Conservation (phyloP, 1,284 basidiomycete genomes). For the Xanthoconium separans region DNA sequence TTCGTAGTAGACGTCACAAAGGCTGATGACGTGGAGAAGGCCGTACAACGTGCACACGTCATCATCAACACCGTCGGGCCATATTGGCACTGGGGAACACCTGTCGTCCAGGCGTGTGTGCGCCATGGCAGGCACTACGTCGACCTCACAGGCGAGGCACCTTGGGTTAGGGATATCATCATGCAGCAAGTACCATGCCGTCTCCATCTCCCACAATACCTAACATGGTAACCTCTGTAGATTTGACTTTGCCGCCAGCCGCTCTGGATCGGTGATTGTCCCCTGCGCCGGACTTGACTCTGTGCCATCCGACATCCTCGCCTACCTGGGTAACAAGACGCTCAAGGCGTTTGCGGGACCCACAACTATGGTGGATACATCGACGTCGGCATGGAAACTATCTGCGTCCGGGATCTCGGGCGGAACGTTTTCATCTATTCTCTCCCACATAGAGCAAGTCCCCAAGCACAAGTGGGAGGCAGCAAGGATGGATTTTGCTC, state of each 20-base stretch:
- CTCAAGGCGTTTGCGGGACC: slow-evolving; percentile 40
- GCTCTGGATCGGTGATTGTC: slow-evolving; percentile 54
- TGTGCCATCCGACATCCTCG: slow-evolving; percentile 55
- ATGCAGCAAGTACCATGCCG: slow-evolving; percentile 34
- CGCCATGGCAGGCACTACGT: slow-evolving; percentile 59
- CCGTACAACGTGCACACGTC: slow-evolving; percentile 55
- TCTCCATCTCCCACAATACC: slow-evolving; percentile 4
- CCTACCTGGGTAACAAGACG: slow-evolving; percentile 50
- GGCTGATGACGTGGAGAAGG: slow-evolving; percentile 45
- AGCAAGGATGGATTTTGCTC: slow-evolving; percentile 42
- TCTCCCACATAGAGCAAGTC: slow-evolving; percentile 49
- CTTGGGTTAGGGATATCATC: slow-evolving; percentile 54
- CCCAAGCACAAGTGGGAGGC: slow-evolving; percentile 39
- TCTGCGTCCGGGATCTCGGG: slow-evolving; percentile 59
- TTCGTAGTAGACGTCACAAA: slow-evolving; percentile 56
- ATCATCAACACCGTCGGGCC: slow-evolving; percentile 71
- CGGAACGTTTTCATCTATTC: slow-evolving; percentile 62
- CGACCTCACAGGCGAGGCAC: slow-evolving; percentile 59
- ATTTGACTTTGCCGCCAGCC: slow-evolving; percentile 55
- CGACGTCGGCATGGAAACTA: slow-evolving; percentile 49
- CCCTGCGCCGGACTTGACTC: slow-evolving; percentile 63
- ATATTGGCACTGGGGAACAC: slow-evolving; percentile 61
- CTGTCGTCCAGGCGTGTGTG: slow-evolving; percentile 53
- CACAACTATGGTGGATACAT: slow-evolving; percentile 35
- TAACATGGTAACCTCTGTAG: slow-evolving; percentile 27